Evolutionary conservation across 2,329 filamentous ascomycete genomes (phyloP), one percentile per base, ranked within the genome.

Genomic region (Botryotinia convoluta): DNA sequence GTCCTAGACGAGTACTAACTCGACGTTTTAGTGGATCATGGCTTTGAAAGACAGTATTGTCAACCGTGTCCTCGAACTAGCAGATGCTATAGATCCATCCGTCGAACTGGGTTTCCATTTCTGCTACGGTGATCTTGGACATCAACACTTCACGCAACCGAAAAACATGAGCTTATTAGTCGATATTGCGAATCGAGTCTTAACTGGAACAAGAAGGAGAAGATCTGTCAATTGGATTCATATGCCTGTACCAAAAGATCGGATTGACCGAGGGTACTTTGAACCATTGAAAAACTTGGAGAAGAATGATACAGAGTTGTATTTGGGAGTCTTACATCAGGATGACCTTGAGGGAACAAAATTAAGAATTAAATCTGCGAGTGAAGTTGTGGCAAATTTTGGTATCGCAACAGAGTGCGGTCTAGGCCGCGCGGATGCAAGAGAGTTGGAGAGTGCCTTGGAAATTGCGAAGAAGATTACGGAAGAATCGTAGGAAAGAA

Each of bases 51-150:
- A 81, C 35, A 82, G 82, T 6, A 77, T 84, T 26, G 75, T 83
- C 14, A 77, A 81, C 9, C 79, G 83, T 20, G 74, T 83, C 14
- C 70, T 77, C 4, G 76, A 79, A 3, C 74, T 84, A 72, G 78
- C 80, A 10, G 75, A 76, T 12, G 76, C 76, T 14, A 79, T 85
- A 7, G 77, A 81, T 48, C 45, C 77, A 9, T 80, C 81, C 74
- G 82, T 85, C 1, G 80, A 84, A 57, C 63, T 86, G 71, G 85
- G 84, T 0, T 80, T 84, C 45, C 85, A 86, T 76, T 79, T 86
- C 32, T 86, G 85, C 78, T 86, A 86, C 75, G 85, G 85, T 20
- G 84, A 86, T 74, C 78, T 83, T 7, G 77, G 79, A 1, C 84
- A 86, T 76, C 77, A 78, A 68, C 84, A 85, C 76, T 85, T 84